phyloP scores from a whole-genome alignment of 768 basidiomycete species.

The Nidula microcarpa region DNA sequence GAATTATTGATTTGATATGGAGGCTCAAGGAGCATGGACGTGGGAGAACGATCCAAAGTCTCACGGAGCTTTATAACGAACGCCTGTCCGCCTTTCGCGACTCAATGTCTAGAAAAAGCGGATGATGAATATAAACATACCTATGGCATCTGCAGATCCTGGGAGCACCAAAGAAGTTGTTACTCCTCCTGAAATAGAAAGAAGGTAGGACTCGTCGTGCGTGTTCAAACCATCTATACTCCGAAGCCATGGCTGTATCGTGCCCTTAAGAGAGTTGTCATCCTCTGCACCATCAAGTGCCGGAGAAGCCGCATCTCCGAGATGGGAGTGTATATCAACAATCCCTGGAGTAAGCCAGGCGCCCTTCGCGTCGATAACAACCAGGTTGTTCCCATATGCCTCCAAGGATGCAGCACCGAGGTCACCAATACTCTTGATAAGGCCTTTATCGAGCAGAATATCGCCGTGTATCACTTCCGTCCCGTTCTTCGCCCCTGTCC shows the following conservation, averaged over 20 bases:
- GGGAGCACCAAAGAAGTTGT: slow-evolving; percentile 73
- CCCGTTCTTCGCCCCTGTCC: not conserved
- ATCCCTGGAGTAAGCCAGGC: slow-evolving; percentile 75
- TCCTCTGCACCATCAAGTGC: slow-evolving; percentile 37
- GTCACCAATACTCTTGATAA: not conserved
- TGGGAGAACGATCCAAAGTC: slow-evolving; percentile 66
- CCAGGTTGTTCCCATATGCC: slow-evolving; percentile 32
- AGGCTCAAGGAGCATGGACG: slow-evolving; percentile 77
- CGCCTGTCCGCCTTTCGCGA: slow-evolving; percentile 62
- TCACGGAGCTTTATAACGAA: slow-evolving; percentile 79
- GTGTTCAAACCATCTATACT: slow-evolving; percentile 75
- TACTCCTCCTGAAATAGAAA: slow-evolving; percentile 74
- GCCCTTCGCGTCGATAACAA: slow-evolving; percentile 47
- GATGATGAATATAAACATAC: slow-evolving; percentile 17
- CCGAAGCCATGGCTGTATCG: slow-evolving; percentile 54
- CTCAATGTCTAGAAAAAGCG: slow-evolving; percentile 1
- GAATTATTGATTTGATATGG: slow-evolving; percentile 50
- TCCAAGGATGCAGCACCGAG: not conserved
- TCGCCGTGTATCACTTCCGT: not conserved
- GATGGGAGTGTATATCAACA: slow-evolving; percentile 52
- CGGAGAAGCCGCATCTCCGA: slow-evolving; percentile 31
- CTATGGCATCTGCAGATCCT: slow-evolving; percentile 64
- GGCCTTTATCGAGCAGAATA: not conserved
- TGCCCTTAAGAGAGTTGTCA: slow-evolving; percentile 47
- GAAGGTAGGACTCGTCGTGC: slow-evolving; percentile 63